Evolutionary conservation across 139 green algal species (phyloP).

Genomic region (Haematococcus sp.): DNA sequence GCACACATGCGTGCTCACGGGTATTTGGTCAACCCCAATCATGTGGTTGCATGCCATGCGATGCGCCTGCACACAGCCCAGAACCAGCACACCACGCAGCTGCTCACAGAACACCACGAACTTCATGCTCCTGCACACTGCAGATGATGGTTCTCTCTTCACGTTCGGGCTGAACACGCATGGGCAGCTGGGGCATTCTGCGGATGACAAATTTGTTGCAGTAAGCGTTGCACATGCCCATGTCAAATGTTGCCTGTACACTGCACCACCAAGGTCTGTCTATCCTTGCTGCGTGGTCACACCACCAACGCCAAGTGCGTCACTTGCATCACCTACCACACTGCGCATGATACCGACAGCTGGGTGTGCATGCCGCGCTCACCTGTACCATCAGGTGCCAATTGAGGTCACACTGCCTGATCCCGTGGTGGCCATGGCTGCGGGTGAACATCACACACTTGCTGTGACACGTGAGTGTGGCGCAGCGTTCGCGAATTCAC

Average conservation of each 20-base stretch:
- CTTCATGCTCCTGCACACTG: background rate
- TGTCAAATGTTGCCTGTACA: background rate
- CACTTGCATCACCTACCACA: too few relatives aligned
- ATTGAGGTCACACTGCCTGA: conserved; percentile 52
- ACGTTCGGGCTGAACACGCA: conserved; percentile 70
- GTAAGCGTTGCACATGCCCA: conserved; percentile 18
- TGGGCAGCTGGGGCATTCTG: conserved; percentile 60
- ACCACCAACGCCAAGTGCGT: too few relatives aligned
- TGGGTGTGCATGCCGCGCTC: too few relatives aligned
- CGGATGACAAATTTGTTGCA: conserved; percentile 31
- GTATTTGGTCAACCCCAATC: conserved; percentile 5
- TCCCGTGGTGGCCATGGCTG: conserved; percentile 24
- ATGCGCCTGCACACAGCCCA: background rate
- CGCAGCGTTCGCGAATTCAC: too few relatives aligned
- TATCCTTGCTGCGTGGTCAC: too few relatives aligned
- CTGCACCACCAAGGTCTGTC: background rate
- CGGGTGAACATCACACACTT: conserved; percentile 47
- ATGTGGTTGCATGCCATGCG: background rate
- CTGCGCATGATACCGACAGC: too few relatives aligned
- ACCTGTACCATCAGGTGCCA: conserved; percentile 28
- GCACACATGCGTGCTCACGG: conserved; percentile 59
- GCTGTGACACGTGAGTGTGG: conserved; percentile 31
- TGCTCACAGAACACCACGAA: background rate
- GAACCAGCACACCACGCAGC: background rate
- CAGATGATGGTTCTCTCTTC: conserved; percentile 59